Base-by-base conservation (phyloP, 176 grass and related monocot genomes). In the Melocanna baccifera region DNA sequence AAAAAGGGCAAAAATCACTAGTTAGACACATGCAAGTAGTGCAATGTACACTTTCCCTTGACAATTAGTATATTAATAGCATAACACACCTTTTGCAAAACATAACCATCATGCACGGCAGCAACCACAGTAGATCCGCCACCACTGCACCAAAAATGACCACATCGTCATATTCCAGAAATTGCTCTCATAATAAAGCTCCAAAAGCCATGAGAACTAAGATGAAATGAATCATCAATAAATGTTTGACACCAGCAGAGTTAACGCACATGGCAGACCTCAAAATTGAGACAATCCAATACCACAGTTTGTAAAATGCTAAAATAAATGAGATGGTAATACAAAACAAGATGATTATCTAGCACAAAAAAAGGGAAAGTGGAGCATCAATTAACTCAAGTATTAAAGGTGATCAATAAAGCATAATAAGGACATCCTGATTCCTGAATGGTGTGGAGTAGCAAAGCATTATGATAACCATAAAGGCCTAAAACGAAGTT, bases 81-180 rank as follows among this genome's bases (percentile, higher is more conserved):
- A 82, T 19, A 57, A 16, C 57, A 73, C 88, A 98, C 96, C 93
- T 95, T 98, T 81, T 98, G 93, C 83, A 98, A 87, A 74, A 98
- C 96, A 83, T 92, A 98, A 69, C 96, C 96, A 51, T 98, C 96
- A 42, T 98, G 96, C 20, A 98, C 96, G 29, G 96, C 96, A 81
- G 96, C 86, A 83, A 98, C 87, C 34, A 93, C 91, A 86, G 91
- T 95, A 79, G 96, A 95, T 26, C 93, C 91, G 42, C 96, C 96
- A n/a, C 96, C 96, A 79, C 96, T 98, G 87, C 76, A 90, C n/a
- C 63, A 92, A 89, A 80, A 69, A 78, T 83, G 52, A 64, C 13
- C 72, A 53, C 16, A 78, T 55, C 50, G 64, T 78, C 79, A 87
- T 64, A 75, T 82, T 90, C 52, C 18, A 82, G 43, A 26, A 36